Evolutionary conservation across 23 red algal genomes (phyloP).

Genomic region (Gracilaria gracilis): DNA sequence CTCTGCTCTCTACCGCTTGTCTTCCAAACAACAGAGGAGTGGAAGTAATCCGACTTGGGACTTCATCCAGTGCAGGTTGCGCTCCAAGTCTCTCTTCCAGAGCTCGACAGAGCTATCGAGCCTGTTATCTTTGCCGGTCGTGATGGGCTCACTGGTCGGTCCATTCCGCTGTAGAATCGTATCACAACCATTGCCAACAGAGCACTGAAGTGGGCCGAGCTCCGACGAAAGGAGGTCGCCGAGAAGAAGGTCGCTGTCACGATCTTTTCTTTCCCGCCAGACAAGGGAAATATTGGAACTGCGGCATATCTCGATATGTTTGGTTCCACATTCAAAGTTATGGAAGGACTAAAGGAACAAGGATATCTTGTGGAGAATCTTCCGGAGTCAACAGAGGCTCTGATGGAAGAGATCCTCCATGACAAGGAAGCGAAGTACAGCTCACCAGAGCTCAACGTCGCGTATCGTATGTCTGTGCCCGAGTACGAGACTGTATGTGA

Average conservation of each 20-base stretch:
- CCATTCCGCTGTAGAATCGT: slow-evolving; percentile 96
- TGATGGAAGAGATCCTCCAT: slow-evolving; percentile 94
- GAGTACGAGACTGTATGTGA: slow-evolving; percentile 85
- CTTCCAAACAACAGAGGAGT: slow-evolving; percentile 98
- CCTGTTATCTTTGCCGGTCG: slow-evolving; percentile 96
- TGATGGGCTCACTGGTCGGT: slow-evolving; percentile 94
- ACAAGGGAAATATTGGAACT: slow-evolving; percentile 99
- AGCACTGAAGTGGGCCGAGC: slow-evolving; percentile 95
- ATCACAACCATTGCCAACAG: slow-evolving; percentile 78
- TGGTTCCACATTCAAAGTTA: slow-evolving; percentile 88
- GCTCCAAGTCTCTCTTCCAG: slow-evolving; percentile 94
- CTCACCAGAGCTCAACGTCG: slow-evolving; percentile 98
- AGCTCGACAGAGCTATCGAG: slow-evolving; percentile 98
- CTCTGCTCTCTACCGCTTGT: slow-evolving; percentile 95
- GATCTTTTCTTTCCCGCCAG: slow-evolving; percentile 98
- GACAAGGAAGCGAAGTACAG: slow-evolving; percentile 92
- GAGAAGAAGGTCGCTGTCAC: slow-evolving; percentile 98
- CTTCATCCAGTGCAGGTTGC: slow-evolving; percentile 99
- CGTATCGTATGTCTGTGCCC: slow-evolving; percentile 92
- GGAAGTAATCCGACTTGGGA: slow-evolving; percentile 91
- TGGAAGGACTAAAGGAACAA: slow-evolving; percentile 73
- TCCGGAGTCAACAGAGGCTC: slow-evolving; percentile 69
- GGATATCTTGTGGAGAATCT: slow-evolving; percentile 91
- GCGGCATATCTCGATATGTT: slow-evolving; percentile 99
- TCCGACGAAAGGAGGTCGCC: slow-evolving; percentile 71